Evolutionary conservation across 2,329 filamentous ascomycete genomes (phyloP).

Genomic region (Cephalotrichum gorgonifer): DNA sequence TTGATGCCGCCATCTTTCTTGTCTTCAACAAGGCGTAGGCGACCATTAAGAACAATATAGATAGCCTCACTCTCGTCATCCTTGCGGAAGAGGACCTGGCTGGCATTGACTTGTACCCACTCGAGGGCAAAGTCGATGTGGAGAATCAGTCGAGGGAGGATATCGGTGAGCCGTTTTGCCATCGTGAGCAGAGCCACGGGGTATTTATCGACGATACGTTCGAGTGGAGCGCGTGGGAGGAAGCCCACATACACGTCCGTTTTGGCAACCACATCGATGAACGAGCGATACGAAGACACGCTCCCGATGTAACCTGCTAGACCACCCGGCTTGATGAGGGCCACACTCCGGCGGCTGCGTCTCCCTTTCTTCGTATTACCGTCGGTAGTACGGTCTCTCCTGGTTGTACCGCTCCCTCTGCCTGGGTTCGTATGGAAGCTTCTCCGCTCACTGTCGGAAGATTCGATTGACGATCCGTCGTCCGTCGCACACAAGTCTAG

Average conservation of each 20-base stretch:
- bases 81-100: constrained; percentile 89
- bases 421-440: neutral
- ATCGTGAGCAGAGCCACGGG: constrained; percentile 89
- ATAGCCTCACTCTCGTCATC: constrained; percentile 96
- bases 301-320: constrained; percentile 91
- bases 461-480: constrained; percentile 6
- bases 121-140: constrained; percentile 98
- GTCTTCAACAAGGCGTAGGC: constrained; percentile 75
- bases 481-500: constrained; percentile 78
- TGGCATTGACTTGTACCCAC: constrained; percentile 94
- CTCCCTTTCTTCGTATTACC: constrained; percentile 31
- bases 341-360: constrained; percentile 57
- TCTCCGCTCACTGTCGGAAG: neutral
- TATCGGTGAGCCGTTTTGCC: constrained; percentile 84
- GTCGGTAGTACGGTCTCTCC: neutral
- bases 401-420: neutral
- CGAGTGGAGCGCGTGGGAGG: constrained; percentile 71
- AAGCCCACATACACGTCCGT: constrained; percentile 98
- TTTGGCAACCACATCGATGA: constrained; percentile 93
- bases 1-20: constrained; percentile 71
- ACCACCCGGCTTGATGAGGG: constrained; percentile 87
- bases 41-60: constrained; percentile 92
- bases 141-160: constrained; percentile 79
- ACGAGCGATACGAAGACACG: constrained; percentile 88
- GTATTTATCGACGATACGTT: constrained; percentile 86